These are phyloP conservation scores for Nakazawaea wyomingensis DNA, from an alignment of 805 yeast genomes.

Conservation along the genomic window DNA sequence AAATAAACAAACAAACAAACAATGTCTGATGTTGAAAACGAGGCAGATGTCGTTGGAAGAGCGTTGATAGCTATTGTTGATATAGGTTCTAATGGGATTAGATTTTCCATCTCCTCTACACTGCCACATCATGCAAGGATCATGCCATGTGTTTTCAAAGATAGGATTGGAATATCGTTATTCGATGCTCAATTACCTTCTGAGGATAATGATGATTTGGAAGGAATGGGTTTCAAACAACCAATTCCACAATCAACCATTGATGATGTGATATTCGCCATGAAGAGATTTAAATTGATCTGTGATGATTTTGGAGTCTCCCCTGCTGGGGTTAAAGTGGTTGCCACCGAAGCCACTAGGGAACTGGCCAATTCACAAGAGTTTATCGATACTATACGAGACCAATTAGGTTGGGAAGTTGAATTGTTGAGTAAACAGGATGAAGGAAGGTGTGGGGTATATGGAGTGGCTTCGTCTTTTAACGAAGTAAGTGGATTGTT, in stretches of 20 bases:
- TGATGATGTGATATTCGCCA: slow-evolving; percentile 53
- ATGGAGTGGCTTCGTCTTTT: slow-evolving; percentile 72
- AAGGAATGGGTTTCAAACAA: slow-evolving; percentile 25
- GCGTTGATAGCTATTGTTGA: slow-evolving; percentile 65
- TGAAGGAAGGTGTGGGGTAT: slow-evolving; percentile 64
- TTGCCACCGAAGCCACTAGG: slow-evolving; percentile 73
- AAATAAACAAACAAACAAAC: background rate
- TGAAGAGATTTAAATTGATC: slow-evolving; percentile 62
- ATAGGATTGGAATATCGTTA: slow-evolving; percentile 63
- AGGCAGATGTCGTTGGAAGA: slow-evolving; percentile 53
- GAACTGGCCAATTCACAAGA: slow-evolving; percentile 61
- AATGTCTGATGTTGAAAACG: slow-evolving; percentile 28
- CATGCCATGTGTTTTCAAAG: slow-evolving; percentile 75
- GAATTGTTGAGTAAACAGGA: slow-evolving; percentile 53
- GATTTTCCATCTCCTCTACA: slow-evolving; percentile 67
- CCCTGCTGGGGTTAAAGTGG: slow-evolving; percentile 51
- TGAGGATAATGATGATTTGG: slow-evolving; percentile 22
- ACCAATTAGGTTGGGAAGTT: slow-evolving; percentile 65
- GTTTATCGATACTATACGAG: slow-evolving; percentile 48
- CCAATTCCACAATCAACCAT: slow-evolving; percentile 58
- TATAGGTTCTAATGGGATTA: slow-evolving; percentile 71
- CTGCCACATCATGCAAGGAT: slow-evolving; percentile 68
- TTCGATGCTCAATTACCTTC: slow-evolving; percentile 51
- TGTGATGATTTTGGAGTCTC: slow-evolving; percentile 74
- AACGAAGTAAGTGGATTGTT: slow-evolving; percentile 61